Evolutionary conservation across 768 basidiomycete species (phyloP).

Genomic region (Hydnum rufescens): DNA sequence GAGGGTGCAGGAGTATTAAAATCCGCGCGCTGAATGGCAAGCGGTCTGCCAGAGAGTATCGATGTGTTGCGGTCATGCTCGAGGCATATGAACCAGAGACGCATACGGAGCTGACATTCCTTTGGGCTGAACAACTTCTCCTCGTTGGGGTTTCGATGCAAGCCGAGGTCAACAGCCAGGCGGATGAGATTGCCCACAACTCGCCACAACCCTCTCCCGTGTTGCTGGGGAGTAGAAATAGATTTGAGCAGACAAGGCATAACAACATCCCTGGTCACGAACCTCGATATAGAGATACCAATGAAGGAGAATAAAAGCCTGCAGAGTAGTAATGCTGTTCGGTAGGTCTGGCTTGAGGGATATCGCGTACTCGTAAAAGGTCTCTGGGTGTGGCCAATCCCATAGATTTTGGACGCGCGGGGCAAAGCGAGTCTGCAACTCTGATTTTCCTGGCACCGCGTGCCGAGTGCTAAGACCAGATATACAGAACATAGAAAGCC

Average conservation of each 20-base stretch:
- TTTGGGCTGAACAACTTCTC: constrained; percentile 51
- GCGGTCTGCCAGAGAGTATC: constrained; percentile 65
- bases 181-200: constrained; percentile 71
- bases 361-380: constrained; percentile 66
- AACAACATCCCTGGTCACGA: constrained; percentile 11
- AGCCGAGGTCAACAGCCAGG: constrained; percentile 60
- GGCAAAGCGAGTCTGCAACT: constrained; percentile 11
- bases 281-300: constrained; percentile 87
- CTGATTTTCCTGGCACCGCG: constrained; percentile 63
- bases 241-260: not conserved
- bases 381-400: constrained; percentile 60
- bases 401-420: not conserved
- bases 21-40: constrained; percentile 67
- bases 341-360: constrained; percentile 63
- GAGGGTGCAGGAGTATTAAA: constrained; percentile 41
- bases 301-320: constrained; percentile 65
- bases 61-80: constrained; percentile 78
- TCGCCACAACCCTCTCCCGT: constrained; percentile 79
- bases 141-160: constrained; percentile 66
- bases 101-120: constrained; percentile 60
- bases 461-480: constrained; percentile 59
- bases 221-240: constrained; percentile 32
- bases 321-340: constrained; percentile 64
- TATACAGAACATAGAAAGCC: constrained; percentile 66
- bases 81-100: constrained; percentile 69